Base-by-base conservation (phyloP, 108 stramenopile genomes). In the Cyclotella choctawhatcheeana region DNA sequence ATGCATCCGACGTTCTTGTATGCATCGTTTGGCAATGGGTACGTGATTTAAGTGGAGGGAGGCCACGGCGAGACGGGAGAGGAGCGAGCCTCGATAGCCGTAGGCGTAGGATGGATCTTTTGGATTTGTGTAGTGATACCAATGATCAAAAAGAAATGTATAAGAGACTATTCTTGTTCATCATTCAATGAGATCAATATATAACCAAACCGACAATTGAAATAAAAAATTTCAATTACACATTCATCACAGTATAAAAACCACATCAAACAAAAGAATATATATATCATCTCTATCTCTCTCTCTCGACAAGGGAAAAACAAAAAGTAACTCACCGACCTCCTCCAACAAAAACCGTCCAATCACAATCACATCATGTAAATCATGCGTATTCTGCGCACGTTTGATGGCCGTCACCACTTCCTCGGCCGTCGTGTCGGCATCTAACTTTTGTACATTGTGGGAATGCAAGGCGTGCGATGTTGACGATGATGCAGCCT, bases 31-130 rank as follows among this genome's bases (percentile, higher is more conserved):
- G 18, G 93, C 93, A 26, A 94, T 72, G 52, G 64, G 74, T 16
- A 90, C 76, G 37, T 92, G 87, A 44, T 82, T 76, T 58, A 89
- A 53, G 60, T 87, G 90, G 30, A 94, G 65, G 1, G 93, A 88
- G 8, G 90, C 90, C 12, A 94, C 93, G 52, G 93, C 90, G 40
- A 92, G 84, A 33, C 93, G 82, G 13, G 90, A 79, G 31, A 94
- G 67, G 34, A 94, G 82, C 8, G 88, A 88, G 53, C 93, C 93
- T 63, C 86, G 73, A 51, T 89, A 89, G 22, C 90, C 90, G 59
- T 90, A 88, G 53, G 88, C 89, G 31, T 77, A 82, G 40, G 69
- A 71, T 30, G 65, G 33, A 24, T 71, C 77, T 77, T n/a, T n/a
- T n/a, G n/a, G n/a, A n/a, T n/a, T n/a, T n/a, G n/a, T n/a, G n/a